These are phyloP conservation scores for Cudoniella acicularis DNA, from an alignment of 495 filamentous ascomycete species.

Conservation along the genomic window DNA sequence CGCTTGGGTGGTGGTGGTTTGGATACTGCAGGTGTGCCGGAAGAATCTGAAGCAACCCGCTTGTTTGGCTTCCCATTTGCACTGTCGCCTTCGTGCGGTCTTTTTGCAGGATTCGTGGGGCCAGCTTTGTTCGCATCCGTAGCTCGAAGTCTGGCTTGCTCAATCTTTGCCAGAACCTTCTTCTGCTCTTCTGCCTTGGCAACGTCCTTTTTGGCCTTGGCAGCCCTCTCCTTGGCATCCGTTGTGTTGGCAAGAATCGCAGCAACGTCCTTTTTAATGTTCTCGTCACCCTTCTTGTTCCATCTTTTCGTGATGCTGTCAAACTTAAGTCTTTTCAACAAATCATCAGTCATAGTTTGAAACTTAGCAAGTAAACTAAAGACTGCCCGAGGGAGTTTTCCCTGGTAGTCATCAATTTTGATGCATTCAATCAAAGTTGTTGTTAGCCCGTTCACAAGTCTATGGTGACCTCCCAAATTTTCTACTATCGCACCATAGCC, in stretches of 20 bases:
- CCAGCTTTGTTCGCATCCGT: slow-evolving; percentile 25
- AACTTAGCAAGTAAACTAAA: slow-evolving; percentile 64
- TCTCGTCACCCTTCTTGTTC: slow-evolving; percentile 61
- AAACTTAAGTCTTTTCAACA: slow-evolving; percentile 65
- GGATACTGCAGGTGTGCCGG: slow-evolving; percentile 3
- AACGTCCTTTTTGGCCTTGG: slow-evolving; percentile 32
- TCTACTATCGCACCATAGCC: slow-evolving; percentile 64
- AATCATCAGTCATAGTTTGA: slow-evolving; percentile 57
- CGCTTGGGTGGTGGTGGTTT: slow-evolving; percentile 16
- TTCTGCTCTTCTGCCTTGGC: slow-evolving; percentile 12
- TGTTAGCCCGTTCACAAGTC: slow-evolving; percentile 47
- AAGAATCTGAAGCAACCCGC: slow-evolving; percentile 21
- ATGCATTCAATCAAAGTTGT: slow-evolving; percentile 64
- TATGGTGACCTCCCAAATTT: slow-evolving; percentile 41
- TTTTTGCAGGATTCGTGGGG: slow-evolving; percentile 12
- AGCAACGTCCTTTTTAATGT: slow-evolving; percentile 45
- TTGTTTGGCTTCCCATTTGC: slow-evolving; percentile 20
- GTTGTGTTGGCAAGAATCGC: slow-evolving; percentile 42
- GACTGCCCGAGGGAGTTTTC: slow-evolving; percentile 57
- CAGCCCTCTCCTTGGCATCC: slow-evolving; percentile 42
- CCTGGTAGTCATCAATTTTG: slow-evolving; percentile 61
- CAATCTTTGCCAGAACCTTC: slow-evolving; percentile 16
- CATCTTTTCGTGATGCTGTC: slow-evolving; percentile 59
- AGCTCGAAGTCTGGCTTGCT: slow-evolving; percentile 28
- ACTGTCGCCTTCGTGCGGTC: slow-evolving; percentile 24